Base-by-base conservation (phyloP, 2,329 filamentous ascomycete genomes). In the Neofusicoccum sp. region DNA sequence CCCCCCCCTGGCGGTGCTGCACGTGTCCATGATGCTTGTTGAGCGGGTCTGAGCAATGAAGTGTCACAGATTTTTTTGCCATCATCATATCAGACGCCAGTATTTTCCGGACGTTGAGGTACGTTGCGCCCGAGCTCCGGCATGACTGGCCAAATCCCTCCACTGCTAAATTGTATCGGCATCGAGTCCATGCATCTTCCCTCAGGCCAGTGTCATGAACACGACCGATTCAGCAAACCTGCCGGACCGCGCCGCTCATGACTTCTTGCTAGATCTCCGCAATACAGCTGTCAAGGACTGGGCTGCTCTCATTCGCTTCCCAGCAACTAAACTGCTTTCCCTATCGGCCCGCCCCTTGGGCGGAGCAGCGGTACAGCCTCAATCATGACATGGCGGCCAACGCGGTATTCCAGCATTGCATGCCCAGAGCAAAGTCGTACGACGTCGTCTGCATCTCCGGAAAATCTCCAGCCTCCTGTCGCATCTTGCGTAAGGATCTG, bases 401-500 rank as follows among this genome's bases (percentile, higher is more conserved):
- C 54, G 54, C 54, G 54, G 54, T 58, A 34, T n/a, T 34, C 54
- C 41, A 58, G 54, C 54, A 58, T 58, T 58, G 54, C 54, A 58
- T 58, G 54, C 43, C 54, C 41, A 58, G 43, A 43, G 54, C 54
- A 47, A 45, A 26, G 43, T 58, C 54, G 54, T 58, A 58, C 54
- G 58, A 60, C 58, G 58, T 60, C 44, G 48, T 41, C 59, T 61
- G 59, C 59, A 54, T 31, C 59, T 61, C 59, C 59, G 49, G 59
- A 61, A 61, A 56, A 61, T 61, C 59, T 54, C 59, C 59, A 47
- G 59, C 48, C 48, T 54, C 59, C 59, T 61, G 48, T 54, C 26
- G 49, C 59, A 61, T 54, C 59, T 61, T 61, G 59, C 59, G 48
- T 61, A 61, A 56, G 48, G 59, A 61, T 61, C 59, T 61, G 59